Evolutionary conservation across 2,329 filamentous ascomycete genomes (phyloP).

Genomic region (Claviceps spartinae): DNA sequence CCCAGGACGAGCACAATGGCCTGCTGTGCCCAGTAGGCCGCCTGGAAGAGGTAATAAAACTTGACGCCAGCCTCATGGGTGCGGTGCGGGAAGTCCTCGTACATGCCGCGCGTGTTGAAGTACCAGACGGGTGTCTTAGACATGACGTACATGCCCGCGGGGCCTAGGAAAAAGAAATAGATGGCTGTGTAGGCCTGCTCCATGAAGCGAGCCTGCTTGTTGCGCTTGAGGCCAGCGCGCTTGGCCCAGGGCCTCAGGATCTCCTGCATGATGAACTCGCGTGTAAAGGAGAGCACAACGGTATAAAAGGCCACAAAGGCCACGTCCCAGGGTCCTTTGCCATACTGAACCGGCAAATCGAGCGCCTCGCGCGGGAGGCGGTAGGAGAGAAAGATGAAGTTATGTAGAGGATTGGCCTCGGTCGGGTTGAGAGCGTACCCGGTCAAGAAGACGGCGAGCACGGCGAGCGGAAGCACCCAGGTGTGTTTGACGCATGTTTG

Average conservation of each 20-base stretch:
- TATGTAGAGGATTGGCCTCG: constrained; percentile 63
- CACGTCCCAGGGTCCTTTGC: constrained; percentile 76
- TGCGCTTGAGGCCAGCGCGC: constrained; percentile 54
- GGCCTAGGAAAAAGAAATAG: constrained; percentile 75
- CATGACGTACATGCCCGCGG: constrained; percentile 84
- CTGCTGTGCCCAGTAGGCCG: constrained; percentile 92
- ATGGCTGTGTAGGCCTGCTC: constrained; percentile 90
- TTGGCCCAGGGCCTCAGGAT: constrained; percentile 65
- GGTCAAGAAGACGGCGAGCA: constrained; percentile 48
- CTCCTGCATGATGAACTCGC: constrained; percentile 92
- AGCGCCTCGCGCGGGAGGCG: constrained; percentile 40
- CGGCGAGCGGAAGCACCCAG: constrained; percentile 51
- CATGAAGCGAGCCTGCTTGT: constrained; percentile 85
- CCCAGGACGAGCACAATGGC: constrained; percentile 75
- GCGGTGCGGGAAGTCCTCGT: constrained; percentile 73
- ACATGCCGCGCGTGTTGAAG: constrained; percentile 85
- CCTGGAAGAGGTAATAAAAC: constrained; percentile 91
- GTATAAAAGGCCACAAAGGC: constrained; percentile 84
- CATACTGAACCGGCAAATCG: constrained; percentile 53
- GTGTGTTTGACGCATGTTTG: constrained; percentile 48
- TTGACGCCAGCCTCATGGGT: constrained; percentile 75
- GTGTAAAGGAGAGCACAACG: constrained; percentile 79
- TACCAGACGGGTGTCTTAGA: constrained; percentile 85
- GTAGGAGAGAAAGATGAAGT: constrained; percentile 86
- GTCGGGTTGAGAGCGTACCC: constrained; percentile 65